These are phyloP conservation scores for Aureobasidium namibiae DNA, from an alignment of 2,329 filamentous ascomycete genomes.

Conservation along the genomic window DNA sequence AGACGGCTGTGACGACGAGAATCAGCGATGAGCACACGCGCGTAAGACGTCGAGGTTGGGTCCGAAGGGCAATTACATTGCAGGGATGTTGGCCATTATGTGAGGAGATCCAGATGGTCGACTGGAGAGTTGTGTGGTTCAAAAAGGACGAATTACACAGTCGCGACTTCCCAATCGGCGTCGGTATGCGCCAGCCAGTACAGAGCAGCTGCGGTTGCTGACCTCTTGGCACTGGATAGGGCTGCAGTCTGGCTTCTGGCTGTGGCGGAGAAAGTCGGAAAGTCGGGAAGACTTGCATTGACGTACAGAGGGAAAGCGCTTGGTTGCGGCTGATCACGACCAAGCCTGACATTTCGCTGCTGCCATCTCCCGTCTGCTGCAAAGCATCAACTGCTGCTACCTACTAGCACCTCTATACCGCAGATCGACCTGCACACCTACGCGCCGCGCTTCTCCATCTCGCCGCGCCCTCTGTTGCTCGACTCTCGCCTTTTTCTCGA, in stretches of 20 bases:
- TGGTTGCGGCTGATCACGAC: slow-evolving; percentile 10
- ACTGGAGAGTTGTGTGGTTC: background rate
- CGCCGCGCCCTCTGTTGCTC: slow-evolving; percentile 3
- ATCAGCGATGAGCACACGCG: slow-evolving; percentile 6
- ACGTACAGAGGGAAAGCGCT: slow-evolving; percentile 8
- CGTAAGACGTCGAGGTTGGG: background rate
- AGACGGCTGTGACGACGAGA: slow-evolving; percentile 47
- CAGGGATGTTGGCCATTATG: slow-evolving; percentile 15
- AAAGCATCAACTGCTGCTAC: slow-evolving; percentile 7
- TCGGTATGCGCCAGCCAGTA: background rate
- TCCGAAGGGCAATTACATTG: slow-evolving; percentile 12
- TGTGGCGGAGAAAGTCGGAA: background rate
- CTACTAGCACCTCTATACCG: background rate
- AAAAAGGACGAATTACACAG: background rate
- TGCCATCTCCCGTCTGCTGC: background rate
- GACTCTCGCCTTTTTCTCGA: background rate
- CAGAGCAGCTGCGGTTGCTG: slow-evolving; percentile 5
- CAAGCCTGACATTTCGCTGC: background rate
- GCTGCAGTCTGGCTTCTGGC: background rate
- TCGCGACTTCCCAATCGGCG: background rate
- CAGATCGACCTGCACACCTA: background rate
- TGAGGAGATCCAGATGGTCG: background rate
- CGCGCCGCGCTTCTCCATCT: background rate
- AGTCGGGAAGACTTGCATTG: background rate
- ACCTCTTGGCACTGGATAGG: slow-evolving; percentile 3